Percentiles rank a stretch among this genome's conserved stretches.
Conservation (phyloP, 169 alveolate genomes). For the Plasmodium adleri region DNA sequence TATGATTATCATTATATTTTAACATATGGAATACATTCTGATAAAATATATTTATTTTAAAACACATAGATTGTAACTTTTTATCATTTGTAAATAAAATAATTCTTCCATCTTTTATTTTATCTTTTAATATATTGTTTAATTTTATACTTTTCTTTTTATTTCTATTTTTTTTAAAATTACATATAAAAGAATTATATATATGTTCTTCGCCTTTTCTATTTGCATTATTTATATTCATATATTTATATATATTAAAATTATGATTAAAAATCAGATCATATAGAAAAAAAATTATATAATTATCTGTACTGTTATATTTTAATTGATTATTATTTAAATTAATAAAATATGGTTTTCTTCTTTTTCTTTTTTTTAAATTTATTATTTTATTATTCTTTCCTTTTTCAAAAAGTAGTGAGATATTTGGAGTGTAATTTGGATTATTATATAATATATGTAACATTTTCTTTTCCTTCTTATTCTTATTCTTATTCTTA, state of each 20-base stretch:
- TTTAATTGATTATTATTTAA: neutral
- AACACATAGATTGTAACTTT: constrained; percentile 1
- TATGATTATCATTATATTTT: no score
- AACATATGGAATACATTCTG: neutral
- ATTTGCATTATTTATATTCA: no score
- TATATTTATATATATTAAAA: neutral
- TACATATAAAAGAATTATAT: neutral
- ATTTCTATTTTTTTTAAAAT: neutral
- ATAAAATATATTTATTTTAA: constrained; percentile 5
- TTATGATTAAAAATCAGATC: neutral
- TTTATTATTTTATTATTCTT: no score
- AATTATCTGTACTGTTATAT: constrained; percentile 1
- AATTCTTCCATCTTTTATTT: neutral
- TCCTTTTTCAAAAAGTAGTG: no score
- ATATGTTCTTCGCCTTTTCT: no score
- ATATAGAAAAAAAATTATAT: neutral
- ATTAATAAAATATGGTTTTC: neutral
- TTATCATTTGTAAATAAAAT: constrained; percentile 6
- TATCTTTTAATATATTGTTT: neutral
- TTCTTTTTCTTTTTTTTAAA: no score
- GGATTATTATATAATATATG: no score
- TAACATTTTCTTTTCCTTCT: neutral
- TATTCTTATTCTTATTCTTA: neutral
- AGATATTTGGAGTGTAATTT: no score
- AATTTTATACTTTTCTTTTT: neutral